Conservation (phyloP, 2,329 filamentous ascomycete genomes). For the Intubia oerlemansii region DNA sequence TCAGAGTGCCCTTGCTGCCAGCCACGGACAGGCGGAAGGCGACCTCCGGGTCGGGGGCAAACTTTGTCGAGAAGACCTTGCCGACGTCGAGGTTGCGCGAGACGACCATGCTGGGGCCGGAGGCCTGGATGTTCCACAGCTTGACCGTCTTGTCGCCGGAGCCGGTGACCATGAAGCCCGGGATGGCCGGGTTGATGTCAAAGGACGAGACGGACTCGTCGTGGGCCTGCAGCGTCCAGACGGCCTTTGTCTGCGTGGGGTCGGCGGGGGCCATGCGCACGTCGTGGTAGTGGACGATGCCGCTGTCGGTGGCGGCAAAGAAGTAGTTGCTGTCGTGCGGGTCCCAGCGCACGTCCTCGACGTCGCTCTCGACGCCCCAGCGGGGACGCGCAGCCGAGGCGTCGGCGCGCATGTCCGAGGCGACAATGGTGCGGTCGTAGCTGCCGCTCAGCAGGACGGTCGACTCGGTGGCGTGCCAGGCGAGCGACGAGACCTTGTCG, state of each 20-base stretch:
- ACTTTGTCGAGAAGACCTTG: constrained; percentile 78
- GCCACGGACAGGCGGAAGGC: constrained; percentile 84
- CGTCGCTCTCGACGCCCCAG: constrained; percentile 90
- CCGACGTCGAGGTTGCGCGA: constrained; percentile 83
- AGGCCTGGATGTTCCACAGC: constrained; percentile 74
- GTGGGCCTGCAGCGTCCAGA: constrained; percentile 92
- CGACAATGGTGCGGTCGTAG: constrained; percentile 85
- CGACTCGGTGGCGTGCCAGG: constrained; percentile 77
- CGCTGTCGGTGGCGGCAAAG: constrained; percentile 84
- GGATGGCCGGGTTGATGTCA: constrained; percentile 74
- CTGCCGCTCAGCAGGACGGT: constrained; percentile 82
- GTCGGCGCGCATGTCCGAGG: constrained; percentile 89
- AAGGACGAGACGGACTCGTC: constrained; percentile 82
- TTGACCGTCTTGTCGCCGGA: constrained; percentile 92
- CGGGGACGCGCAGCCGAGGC: constrained; percentile 51
- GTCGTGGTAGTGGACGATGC: constrained; percentile 84
- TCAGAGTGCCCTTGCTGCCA: constrained; percentile 78
- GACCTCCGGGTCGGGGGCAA: constrained; percentile 77
- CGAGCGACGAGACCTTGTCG: constrained; percentile 90
- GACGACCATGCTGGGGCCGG: constrained; percentile 75
- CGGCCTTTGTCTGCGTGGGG: constrained; percentile 56
- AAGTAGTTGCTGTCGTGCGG: constrained; percentile 85
- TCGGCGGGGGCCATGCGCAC: constrained; percentile 52
- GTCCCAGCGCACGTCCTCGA: constrained; percentile 85
- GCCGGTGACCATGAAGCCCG: constrained; percentile 82